Evolutionary conservation across 345 rosid genomes (phyloP), one percentile per base, ranked within the genome.

Genomic region (Carallia pectinifolia): DNA sequence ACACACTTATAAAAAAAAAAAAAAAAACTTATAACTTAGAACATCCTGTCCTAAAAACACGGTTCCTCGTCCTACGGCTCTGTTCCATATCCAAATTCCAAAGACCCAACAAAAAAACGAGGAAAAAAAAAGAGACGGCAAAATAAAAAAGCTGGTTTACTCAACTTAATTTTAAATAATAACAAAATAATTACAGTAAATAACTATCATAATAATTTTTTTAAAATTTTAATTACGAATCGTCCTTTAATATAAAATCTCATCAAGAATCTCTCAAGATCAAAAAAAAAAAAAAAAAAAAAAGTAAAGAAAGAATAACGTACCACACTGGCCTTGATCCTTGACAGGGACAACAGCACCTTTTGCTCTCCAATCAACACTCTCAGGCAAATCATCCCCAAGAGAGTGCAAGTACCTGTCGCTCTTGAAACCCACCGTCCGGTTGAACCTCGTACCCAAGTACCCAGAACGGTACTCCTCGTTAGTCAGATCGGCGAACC

Each of bases 401-500:
- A 6, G 37, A 4, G 17, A 16, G 8, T 17, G 48, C 71, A 66
- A 65, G 44, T 71, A 76, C 53, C 79, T 65, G 19, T 33, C 61
- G 7, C 68, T 65, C 36, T 23, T 17, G 1, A 18, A 27, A 2
- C 36, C n/a, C 30, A 29, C 7, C 15, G 38, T 13, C 52, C 29
- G 5, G 38, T 27, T 77, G 33, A 76, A 54, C 74, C 71, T 79
- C 6, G 74, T 66, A 33, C 96, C 92, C 64, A 86, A 74, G 59
- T 79, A 86, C 71, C 61, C 18, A n/a, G 72, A 18, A 37, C 38
- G 48, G 53, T 76, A 90, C 78, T 88, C 91, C 30, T 82, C 88
- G 53, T 83, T 84, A 39, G 82, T 82, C 71, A 90, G 64, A 82
- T 90, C 89, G 0, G 89, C 90, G 72, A 87, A 87, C 81, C 65